Evolutionary conservation across 1,284 basidiomycete species (phyloP).

Genomic region (Agroathelia rolfsii): DNA sequence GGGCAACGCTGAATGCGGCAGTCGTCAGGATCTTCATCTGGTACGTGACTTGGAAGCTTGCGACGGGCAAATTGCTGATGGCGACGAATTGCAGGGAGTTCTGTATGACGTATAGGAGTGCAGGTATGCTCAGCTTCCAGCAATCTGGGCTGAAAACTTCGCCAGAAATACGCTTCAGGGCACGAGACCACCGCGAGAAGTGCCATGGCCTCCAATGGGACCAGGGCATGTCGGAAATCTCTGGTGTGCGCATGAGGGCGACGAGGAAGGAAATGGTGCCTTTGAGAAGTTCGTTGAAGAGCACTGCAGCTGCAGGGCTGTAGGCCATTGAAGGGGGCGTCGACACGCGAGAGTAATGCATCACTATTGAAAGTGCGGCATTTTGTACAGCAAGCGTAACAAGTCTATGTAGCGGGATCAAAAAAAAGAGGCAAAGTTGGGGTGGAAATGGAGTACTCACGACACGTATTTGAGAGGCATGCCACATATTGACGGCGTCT

Average conservation of each 20-base stretch:
- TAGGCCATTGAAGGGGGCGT: slow-evolving; percentile 70
- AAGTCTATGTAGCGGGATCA: slow-evolving; percentile 40
- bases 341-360: slow-evolving; percentile 91
- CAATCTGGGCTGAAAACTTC: slow-evolving; percentile 74
- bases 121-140: slow-evolving; percentile 96
- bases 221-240: slow-evolving; percentile 25
- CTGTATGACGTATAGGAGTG: slow-evolving; percentile 91
- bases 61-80: slow-evolving; percentile 82
- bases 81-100: slow-evolving; percentile 95
- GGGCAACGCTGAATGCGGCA: slow-evolving; percentile 80
- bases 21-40: slow-evolving; percentile 97
- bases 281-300: slow-evolving; percentile 91
- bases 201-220: slow-evolving; percentile 38
- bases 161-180: slow-evolving; percentile 44
- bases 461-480: slow-evolving; percentile 53
- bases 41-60: slow-evolving; percentile 88
- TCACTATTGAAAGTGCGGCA: slow-evolving; percentile 88
- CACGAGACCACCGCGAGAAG: slow-evolving; percentile 32
- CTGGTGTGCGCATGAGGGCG: slow-evolving; percentile 42
- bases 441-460: slow-evolving; percentile 24
- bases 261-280: slow-evolving; percentile 81
- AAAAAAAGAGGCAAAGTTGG: neutral
- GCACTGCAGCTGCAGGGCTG: slow-evolving; percentile 87
- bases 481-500: slow-evolving; percentile 35
- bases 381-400: slow-evolving; percentile 94